Percentiles rank a stretch among this genome's conserved stretches.
These are phyloP conservation scores for Candida buenavistaensis DNA, from an alignment of 1,139 yeast species.

Conservation along the genomic window DNA sequence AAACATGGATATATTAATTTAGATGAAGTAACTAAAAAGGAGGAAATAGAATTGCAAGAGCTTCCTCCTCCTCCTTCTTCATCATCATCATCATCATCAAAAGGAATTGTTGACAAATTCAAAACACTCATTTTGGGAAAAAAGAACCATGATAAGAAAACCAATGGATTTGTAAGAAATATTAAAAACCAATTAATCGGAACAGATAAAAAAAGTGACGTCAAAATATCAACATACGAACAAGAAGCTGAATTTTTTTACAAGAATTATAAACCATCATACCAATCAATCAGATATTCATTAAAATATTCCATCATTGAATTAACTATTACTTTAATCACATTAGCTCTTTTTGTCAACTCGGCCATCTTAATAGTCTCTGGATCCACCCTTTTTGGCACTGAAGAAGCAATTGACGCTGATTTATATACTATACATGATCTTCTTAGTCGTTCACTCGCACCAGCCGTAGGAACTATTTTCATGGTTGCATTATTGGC, in stretches of 20 bases:
- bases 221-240: conserved; percentile 15
- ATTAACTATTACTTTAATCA: conserved; percentile 61
- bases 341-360: conserved; percentile 78
- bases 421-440: conserved; percentile 71
- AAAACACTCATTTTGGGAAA: too few relatives aligned
- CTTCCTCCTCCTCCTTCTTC: background rate
- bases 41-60: background rate
- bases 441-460: conserved; percentile 53
- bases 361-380: conserved; percentile 75
- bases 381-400: conserved; percentile 68
- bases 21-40: conserved; percentile 17
- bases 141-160: too few relatives aligned
- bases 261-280: conserved; percentile 60
- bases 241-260: conserved; percentile 37
- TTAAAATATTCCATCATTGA: conserved; percentile 68
- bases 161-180: too few relatives aligned
- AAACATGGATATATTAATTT: conserved; percentile 46
- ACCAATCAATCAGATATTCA: conserved; percentile 63
- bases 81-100: background rate
- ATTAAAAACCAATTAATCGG: background rate
- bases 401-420: conserved; percentile 67
- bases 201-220: conserved; percentile 8
- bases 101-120: too few relatives aligned
- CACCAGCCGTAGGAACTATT: conserved; percentile 74
- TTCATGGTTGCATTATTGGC: conserved; percentile 75